Conservation (phyloP, 2,329 filamentous ascomycete species). For the Rutstroemia sp. region DNA sequence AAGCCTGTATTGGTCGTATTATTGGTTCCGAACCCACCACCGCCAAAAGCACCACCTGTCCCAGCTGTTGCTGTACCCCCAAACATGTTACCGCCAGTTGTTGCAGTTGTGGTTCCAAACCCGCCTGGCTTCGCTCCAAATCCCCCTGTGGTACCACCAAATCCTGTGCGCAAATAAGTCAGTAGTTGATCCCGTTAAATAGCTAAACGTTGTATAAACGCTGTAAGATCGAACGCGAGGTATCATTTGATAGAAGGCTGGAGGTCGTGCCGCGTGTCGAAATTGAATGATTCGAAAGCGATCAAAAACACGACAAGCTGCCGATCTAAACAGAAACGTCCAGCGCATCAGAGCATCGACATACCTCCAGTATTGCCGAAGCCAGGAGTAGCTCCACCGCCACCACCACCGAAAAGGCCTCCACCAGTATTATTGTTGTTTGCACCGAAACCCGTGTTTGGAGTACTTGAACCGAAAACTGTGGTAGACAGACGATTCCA, state of each 20-base stretch:
- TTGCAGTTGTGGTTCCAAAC: constrained; percentile 40
- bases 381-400: constrained; percentile 24
- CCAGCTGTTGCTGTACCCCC: constrained; percentile 33
- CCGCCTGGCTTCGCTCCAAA: constrained; percentile 32
- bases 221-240: neutral
- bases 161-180: constrained; percentile 28
- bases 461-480: constrained; percentile 36
- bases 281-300: constrained; percentile 6
- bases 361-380: constrained; percentile 34
- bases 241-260: neutral
- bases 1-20: constrained; percentile 18
- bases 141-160: constrained; percentile 36
- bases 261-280: neutral
- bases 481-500: constrained; percentile 24
- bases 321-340: constrained; percentile 17
- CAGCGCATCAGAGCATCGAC: constrained; percentile 25
- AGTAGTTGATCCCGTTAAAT: constrained; percentile 10
- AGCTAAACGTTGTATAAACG: neutral
- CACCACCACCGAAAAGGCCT: constrained; percentile 30
- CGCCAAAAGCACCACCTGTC: constrained; percentile 17
- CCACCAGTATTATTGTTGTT: constrained; percentile 30
- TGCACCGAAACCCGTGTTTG: constrained; percentile 34
- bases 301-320: constrained; percentile 8
- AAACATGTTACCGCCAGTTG: constrained; percentile 45
- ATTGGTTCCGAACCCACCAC: constrained; percentile 15